These are phyloP conservation scores for Podochytrium sp. DNA, from an alignment of 192 early-diverging fungal species.

Conservation along the genomic window DNA sequence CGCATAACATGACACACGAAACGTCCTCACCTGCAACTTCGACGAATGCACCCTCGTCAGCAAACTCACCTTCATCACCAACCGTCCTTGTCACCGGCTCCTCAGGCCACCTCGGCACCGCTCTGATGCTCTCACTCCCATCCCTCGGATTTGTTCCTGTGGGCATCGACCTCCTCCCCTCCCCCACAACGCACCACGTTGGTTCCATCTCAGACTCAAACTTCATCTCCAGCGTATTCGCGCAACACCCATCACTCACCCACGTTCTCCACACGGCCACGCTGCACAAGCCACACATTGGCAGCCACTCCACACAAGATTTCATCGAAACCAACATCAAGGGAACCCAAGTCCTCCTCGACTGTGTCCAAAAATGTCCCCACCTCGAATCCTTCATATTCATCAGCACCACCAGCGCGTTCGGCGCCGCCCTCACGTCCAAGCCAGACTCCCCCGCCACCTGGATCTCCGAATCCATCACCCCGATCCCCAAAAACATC, in stretches of 20 bases:
- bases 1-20: no score
- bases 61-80: no score
- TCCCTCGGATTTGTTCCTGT: conserved; percentile 9
- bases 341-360: conserved; percentile 3
- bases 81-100: conserved; percentile 8
- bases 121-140: conserved; percentile 11
- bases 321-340: conserved; percentile 12
- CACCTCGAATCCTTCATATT: conserved; percentile 9
- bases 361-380: neutral
- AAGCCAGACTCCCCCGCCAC: neutral
- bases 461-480: conserved; percentile 4
- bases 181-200: neutral
- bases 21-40: no score
- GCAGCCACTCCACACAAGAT: neutral
- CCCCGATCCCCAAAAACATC: conserved; percentile 11
- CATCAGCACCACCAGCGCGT: conserved; percentile 6
- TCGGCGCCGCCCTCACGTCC: neutral
- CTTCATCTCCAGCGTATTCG: neutral
- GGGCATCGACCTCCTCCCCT: conserved; percentile 11
- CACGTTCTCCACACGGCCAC: conserved; percentile 22
- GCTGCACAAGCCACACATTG: conserved; percentile 18
- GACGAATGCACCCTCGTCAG: no score
- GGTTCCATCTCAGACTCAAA: neutral
- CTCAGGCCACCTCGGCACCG: conserved; percentile 10
- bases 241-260: neutral